Conservation (phyloP, 768 basidiomycete genomes). For the Boletellus ananiceps region DNA sequence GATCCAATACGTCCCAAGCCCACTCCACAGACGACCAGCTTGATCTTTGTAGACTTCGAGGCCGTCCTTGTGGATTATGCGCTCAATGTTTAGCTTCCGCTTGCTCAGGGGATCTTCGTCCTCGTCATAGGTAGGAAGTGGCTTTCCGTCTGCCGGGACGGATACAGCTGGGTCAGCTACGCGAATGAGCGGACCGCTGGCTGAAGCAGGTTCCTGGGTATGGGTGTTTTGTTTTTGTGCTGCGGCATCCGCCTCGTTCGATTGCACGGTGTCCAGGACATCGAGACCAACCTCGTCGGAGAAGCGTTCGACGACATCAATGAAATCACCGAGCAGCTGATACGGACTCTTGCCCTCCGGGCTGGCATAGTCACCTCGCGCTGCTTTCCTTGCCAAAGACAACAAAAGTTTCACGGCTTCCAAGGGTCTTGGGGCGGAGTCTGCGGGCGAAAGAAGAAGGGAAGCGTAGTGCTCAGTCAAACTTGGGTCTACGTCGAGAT, state of each 20-base stretch:
- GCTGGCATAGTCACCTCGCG: slow-evolving; percentile 76
- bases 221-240: slow-evolving; percentile 32
- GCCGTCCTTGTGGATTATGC: slow-evolving; percentile 81
- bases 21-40: slow-evolving; percentile 93
- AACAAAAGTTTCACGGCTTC: slow-evolving; percentile 92
- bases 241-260: slow-evolving; percentile 48
- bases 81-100: slow-evolving; percentile 79
- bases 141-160: slow-evolving; percentile 47
- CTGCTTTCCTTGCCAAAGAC: slow-evolving; percentile 76
- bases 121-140: slow-evolving; percentile 57
- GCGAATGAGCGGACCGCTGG: slow-evolving; percentile 62
- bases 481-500: slow-evolving; percentile 76
- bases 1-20: slow-evolving; percentile 97
- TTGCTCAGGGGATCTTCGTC: slow-evolving; percentile 77
- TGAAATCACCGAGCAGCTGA: slow-evolving; percentile 87
- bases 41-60: slow-evolving; percentile 91
- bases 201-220: slow-evolving; percentile 39
- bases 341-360: slow-evolving; percentile 95
- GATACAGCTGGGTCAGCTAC: slow-evolving; percentile 63
- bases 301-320: slow-evolving; percentile 85
- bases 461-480: slow-evolving; percentile 75
- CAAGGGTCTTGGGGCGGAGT: slow-evolving; percentile 70
- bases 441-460: slow-evolving; percentile 56
- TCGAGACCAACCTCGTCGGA: slow-evolving; percentile 92
- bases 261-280: slow-evolving; percentile 63